Evolutionary conservation across 345 rosid species (phyloP).

Genomic region (Salix arbutifolia): DNA sequence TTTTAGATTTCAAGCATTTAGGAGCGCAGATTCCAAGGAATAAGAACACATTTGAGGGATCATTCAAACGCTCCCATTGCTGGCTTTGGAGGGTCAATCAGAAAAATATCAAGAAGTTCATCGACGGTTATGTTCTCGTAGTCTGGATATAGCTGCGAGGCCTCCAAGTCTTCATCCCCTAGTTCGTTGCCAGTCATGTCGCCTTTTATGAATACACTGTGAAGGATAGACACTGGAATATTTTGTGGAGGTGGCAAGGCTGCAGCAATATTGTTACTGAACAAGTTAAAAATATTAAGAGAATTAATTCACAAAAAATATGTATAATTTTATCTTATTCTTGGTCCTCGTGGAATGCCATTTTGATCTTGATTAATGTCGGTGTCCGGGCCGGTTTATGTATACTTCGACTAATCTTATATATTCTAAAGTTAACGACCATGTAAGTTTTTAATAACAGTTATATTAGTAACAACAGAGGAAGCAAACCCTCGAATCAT

Average conservation of each 20-base stretch:
- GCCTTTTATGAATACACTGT: background rate
- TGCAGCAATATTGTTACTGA: too few species aligned
- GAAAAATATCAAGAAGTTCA: constrained; percentile 33
- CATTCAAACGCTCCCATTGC: constrained; percentile 19
- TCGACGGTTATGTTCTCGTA: constrained; percentile 6
- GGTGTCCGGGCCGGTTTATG: accelerated
- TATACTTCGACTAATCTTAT: accelerated
- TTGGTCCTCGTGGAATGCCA: too few species aligned
- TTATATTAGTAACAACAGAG: too few species aligned
- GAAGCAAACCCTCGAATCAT: too few species aligned
- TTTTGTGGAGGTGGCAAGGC: too few species aligned
- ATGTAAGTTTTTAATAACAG: too few species aligned
- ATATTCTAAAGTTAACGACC: accelerated
- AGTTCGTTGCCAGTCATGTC: background rate
- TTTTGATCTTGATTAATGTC: too few species aligned
- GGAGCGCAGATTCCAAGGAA: too few species aligned
- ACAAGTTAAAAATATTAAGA: too few species aligned
- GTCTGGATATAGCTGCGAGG: constrained; percentile 22
- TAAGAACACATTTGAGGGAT: background rate
- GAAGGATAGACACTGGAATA: background rate
- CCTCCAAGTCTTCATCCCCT: background rate
- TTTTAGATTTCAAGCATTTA: too few species aligned
- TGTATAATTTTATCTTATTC: too few species aligned
- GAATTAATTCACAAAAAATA: too few species aligned
- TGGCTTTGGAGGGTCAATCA: constrained; percentile 17